These are phyloP conservation scores for Triglochin maritima DNA, from an alignment of 106 monocot genomes.

Conservation along the genomic window DNA sequence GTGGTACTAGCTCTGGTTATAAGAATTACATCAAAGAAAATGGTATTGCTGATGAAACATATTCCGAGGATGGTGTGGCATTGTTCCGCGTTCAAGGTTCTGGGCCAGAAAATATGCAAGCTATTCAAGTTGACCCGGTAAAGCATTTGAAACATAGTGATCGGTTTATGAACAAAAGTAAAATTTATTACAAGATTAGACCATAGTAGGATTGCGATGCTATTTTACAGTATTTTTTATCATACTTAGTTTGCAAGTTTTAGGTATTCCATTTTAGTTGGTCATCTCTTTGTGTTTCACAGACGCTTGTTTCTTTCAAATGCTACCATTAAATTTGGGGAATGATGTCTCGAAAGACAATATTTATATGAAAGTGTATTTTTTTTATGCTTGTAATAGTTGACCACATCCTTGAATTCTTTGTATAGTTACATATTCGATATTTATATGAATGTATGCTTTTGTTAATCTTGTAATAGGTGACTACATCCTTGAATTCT, in stretches of 20 bases:
- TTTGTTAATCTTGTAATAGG: conserved; percentile 23
- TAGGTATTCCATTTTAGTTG: no score
- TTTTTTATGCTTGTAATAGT: conserved; percentile 19
- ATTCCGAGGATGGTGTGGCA: conserved; percentile 69
- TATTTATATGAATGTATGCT: conserved; percentile 9
- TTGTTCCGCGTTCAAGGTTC: conserved; percentile 92
- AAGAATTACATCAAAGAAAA: conserved; percentile 66
- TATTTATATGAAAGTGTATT: no score
- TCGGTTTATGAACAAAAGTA: no score
- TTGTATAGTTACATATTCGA: conserved; percentile 78
- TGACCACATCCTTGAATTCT: conserved; percentile 75
- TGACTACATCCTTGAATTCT: conserved; percentile 81
- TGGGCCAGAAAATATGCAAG: conserved; percentile 96
- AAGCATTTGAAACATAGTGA: no score
- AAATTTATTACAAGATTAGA: no score
- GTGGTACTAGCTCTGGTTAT: conserved; percentile 79
- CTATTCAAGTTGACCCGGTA: conserved; percentile 95
- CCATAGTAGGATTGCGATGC: no score
- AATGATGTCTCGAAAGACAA: no score
- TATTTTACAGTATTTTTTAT: no score
- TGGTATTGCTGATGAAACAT: conserved; percentile 52
- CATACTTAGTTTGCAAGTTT: no score
- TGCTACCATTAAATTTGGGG: no score
- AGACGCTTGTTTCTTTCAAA: no score
- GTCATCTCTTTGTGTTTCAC: no score